Percentiles rank a stretch among this genome's conserved stretches.
phyloP scores from a whole-genome alignment of 2,329 filamentous ascomycete genomes.

The Pseudopithomyces maydicus region DNA sequence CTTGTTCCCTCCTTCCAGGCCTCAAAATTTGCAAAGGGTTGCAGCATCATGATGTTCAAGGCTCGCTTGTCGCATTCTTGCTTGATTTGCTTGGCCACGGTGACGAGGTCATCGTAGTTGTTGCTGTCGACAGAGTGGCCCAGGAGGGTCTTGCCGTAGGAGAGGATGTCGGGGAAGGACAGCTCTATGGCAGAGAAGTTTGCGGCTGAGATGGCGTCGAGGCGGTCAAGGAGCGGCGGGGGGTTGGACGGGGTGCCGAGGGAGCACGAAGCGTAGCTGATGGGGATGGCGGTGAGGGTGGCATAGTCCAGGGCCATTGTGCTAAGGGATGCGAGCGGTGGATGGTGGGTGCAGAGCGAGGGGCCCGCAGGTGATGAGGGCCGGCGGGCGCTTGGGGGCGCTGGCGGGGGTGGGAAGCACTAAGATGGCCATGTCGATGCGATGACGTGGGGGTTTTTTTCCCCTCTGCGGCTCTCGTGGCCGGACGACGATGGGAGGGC shows the following conservation, averaged over 20 bases:
- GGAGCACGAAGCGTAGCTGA: slow-evolving; percentile 62
- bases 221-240: slow-evolving; percentile 62
- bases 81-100: slow-evolving; percentile 60
- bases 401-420: too few relatives aligned
- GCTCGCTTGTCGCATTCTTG: slow-evolving; percentile 59
- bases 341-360: not conserved
- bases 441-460: too few relatives aligned
- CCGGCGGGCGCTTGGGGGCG: not conserved
- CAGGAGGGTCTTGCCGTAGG: slow-evolving; percentile 62
- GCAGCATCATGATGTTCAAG: slow-evolving; percentile 71
- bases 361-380: not conserved
- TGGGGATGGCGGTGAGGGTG: slow-evolving; percentile 50
- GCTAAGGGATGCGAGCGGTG: not conserved
- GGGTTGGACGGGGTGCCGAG: slow-evolving; percentile 52
- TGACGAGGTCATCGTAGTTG: slow-evolving; percentile 64
- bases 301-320: slow-evolving; percentile 43
- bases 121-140: slow-evolving; percentile 58
- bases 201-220: slow-evolving; percentile 66
- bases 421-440: too few relatives aligned
- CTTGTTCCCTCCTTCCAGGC: slow-evolving; percentile 67
- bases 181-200: slow-evolving; percentile 75
- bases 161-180: slow-evolving; percentile 72
- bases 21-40: slow-evolving; percentile 79
- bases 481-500: too few relatives aligned
- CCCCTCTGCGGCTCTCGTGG: too few relatives aligned